A percentile compares a stretch with the other conserved stretches of the same genome.
These are phyloP conservation scores for Mucor velutinosus DNA, from an alignment of 371 early-diverging fungal species.

Conservation along the genomic window DNA sequence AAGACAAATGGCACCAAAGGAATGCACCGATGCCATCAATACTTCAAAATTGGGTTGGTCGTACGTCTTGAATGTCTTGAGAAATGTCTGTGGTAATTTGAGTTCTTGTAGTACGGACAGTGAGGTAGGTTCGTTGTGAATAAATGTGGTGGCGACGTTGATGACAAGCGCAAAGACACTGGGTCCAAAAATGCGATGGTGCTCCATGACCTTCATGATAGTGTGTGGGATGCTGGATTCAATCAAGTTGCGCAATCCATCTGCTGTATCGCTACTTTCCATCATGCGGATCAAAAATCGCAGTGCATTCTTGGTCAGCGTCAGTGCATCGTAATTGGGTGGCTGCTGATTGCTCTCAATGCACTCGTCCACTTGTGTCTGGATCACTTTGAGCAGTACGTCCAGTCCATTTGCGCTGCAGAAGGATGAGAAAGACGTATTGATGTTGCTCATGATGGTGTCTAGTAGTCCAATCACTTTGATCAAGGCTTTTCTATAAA, in stretches of 20 bases:
- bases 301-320: conserved; percentile 78
- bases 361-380: conserved; percentile 59
- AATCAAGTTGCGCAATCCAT: conserved; percentile 91
- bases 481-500: conserved; percentile 52
- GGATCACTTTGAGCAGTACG: conserved; percentile 73
- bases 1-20: conserved; percentile 95
- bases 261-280: conserved; percentile 88
- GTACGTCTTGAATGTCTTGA: conserved; percentile 64
- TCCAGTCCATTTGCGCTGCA: conserved; percentile 79
- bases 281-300: conserved; percentile 91
- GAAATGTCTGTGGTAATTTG: conserved; percentile 82
- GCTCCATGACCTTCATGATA: conserved; percentile 70
- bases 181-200: conserved; percentile 75
- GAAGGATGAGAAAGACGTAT: conserved; percentile 76
- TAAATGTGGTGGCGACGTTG: conserved; percentile 92
- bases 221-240: conserved; percentile 87
- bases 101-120: conserved; percentile 91
- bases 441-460: conserved; percentile 73
- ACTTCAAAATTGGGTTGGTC: conserved; percentile 76
- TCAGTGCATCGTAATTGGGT: conserved; percentile 12
- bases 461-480: conserved; percentile 80
- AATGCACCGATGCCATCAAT: conserved; percentile 84
- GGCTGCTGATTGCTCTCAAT: conserved; percentile 6
- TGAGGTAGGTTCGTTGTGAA: conserved; percentile 96
- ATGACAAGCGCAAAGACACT: conserved; percentile 78